Conservation (phyloP, 2,329 filamentous ascomycete genomes). For the Dothideomycetes sp. region DNA sequence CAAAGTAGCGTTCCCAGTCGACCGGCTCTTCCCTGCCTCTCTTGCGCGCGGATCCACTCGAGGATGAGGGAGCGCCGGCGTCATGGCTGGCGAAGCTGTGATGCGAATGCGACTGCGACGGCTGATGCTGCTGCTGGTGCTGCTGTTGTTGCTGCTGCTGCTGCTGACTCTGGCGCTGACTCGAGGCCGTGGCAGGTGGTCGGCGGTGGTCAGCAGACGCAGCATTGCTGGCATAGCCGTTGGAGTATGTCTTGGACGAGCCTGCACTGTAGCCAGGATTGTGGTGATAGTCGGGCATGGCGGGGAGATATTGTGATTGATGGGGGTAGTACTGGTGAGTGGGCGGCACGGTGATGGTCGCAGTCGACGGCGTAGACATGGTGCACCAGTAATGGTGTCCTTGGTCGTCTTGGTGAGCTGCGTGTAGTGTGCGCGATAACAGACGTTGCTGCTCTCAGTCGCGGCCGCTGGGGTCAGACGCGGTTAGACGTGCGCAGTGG, state of each 20-base stretch:
- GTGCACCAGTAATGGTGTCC: conserved; percentile 1
- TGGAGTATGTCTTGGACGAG: conserved; percentile 16
- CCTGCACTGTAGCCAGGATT: conserved; percentile 13
- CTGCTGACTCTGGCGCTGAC: no score
- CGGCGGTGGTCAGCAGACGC: conserved; percentile 25
- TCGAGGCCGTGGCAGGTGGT: conserved; percentile 22
- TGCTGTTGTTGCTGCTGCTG: conserved; percentile 23
- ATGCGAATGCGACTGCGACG: neutral
- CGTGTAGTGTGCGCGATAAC: neutral
- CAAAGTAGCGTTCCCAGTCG: conserved; percentile 26
- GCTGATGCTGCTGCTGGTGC: conserved; percentile 12
- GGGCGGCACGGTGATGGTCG: conserved; percentile 28
- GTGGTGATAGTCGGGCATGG: conserved; percentile 16
- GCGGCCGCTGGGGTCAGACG: no score
- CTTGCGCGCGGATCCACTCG: conserved; percentile 8
- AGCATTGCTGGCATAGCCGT: conserved; percentile 24
- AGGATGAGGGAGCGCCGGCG: conserved; percentile 1
- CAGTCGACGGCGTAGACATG: conserved; percentile 34
- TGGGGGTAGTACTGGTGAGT: conserved; percentile 28
- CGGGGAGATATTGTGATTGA: conserved; percentile 26
- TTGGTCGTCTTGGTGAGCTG: neutral
- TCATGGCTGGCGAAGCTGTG: conserved; percentile 1
- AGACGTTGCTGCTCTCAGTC: conserved; percentile 3
- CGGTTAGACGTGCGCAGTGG: no score
- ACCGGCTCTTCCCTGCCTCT: conserved; percentile 15